Evolutionary conservation across 2,329 filamentous ascomycete genomes (phyloP), one percentile per base, ranked within the genome.

Genomic region (Berkeleyomyces basicola): DNA sequence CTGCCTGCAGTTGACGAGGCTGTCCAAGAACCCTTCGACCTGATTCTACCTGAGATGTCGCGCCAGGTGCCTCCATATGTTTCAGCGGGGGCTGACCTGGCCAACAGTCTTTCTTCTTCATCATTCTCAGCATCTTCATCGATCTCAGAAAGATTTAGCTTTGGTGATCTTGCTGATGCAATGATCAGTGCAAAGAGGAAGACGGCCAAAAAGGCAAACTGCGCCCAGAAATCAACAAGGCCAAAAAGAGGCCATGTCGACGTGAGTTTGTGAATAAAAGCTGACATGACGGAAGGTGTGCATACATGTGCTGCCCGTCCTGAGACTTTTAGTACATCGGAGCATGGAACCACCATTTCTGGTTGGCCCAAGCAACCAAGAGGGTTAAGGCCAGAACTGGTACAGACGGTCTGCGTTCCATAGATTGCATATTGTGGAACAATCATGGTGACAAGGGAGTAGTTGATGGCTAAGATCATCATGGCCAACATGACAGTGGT

Each of bases 211-310:
- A 99, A 97, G 10, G 81, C 87, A 70, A 96, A 97, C 70, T 99
- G 93, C 0, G 90, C 88, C 90, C 91, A 99, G 73, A 97, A 99
- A 67, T 89, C 82, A n/a, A 97, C 76, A 9, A 86, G 84, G 9
- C 93, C 93, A 70, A 99, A 95, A 71, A 96, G 90, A 4, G 93
- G 91, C 80, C 93, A 99, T 71, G 95, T 96, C 70, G 96, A 82
- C 31, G 88, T 91, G 65, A 96, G 83, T 53, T 91, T 85, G 73
- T 97, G 96, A 67, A 99, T 79, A 74, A 99, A 95, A 0, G 89
- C 96, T 65, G 88, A 93, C 72, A 91, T 87, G 44, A 96, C 85
- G 31, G 86, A 92, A 0, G 93, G 90, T 0, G 91, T 97, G 78
- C 93, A 99, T 31, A 95, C 85, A 65, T 85, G 80, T 67, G 82